Base-by-base conservation (phyloP, 371 early-diverging fungal species). In the Blastocladiella emersonii region DNA sequence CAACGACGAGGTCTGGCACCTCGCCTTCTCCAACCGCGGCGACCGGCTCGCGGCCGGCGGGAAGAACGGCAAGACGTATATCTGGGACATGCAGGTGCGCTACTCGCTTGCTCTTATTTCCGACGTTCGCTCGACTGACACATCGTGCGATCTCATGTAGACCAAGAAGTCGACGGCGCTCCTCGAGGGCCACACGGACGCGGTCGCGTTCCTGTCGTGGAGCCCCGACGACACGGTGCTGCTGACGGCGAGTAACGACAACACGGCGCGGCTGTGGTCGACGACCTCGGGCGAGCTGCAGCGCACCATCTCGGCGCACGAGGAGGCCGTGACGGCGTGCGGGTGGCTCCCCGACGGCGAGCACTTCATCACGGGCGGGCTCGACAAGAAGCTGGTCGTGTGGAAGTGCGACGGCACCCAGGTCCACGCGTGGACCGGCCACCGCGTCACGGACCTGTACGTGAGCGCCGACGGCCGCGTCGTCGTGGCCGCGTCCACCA, bases 1-100 rank as follows among this genome's bases (percentile, higher is more conserved):
- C 68, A 68, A 72, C 3, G 92, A 95, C 70, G 97, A 98, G 71
- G 94, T 98, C 0, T 98, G 98, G 98, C 89, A 87, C 67, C 74
- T 95, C 44, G 76, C 85, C 3, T 95, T 95, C 68, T 93, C 95
- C 6, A 85, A 88, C 48, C 76, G 84, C 66, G 97, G 96, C 25
- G 72, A 71, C 35, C 86, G 81, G 65, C 73, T 98, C 25, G 96
- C 95, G 6, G 93, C 95, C 1, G 90, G 89, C 1, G 92, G 94
- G 30, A 86, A 85, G 67, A 97, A 98, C 73, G 77, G 77, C 41
- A 84, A 85, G 21, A 82, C 85, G 56, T 91, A 89, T 49, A 84
- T 98, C 35, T 98, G 97, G 97, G 81, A 82, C 67, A 71, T 85
- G 67, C 73, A 76, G 63, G 89, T 86, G 74, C 53, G 32, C 15